Evolutionary conservation across 257 asterid species (phyloP), one percentile per base, ranked within the genome.

Genomic region (Nicotiana paniculata): DNA sequence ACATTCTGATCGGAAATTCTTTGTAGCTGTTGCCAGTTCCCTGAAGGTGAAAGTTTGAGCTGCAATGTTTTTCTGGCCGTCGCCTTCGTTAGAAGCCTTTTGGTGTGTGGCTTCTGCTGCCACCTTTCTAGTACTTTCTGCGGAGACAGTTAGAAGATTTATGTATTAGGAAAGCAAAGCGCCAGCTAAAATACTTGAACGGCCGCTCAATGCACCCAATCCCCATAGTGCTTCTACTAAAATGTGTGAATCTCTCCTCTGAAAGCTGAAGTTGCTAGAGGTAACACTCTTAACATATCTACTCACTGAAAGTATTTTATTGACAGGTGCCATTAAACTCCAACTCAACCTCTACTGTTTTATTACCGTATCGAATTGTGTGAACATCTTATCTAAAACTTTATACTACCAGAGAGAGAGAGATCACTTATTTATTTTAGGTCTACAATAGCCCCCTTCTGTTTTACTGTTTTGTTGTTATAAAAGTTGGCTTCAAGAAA

Each of bases 21-120:
- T 95, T 3, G 99, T 95, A 61, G 99, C 98, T 1, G 97, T 69
- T 10, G 98, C 98, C 30, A 95, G 88, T 84, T 95, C 98, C 83
- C 99, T 83, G 72, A 89, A 95, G 18, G 97, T 92, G 90, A 95
- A 95, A 0, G 95, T 95, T 84, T 93, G 95, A 9, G 98, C 97
- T 55, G 92, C 96, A 83, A 92, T 95, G 33, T 90, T 91, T 75
- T 89, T 89, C 84, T 84, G 85, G 48, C 85, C 86, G 54, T 75
- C 88, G 15, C 84, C 88, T 82, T 66, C 72, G 35, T 82, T 63
- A 9, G 84, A 46, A 64, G 80, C 58, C 62, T 82, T 88, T 55
- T 84, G 67, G 28, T 77, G 74, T 77, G 82, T 77, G 26, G 81
- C 68, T 69, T 88, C 91, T 51, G 83, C 37, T 51, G 80, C 35